Evolutionary conservation across 2,329 filamentous ascomycete genomes (phyloP).

Genomic region (Epichloe scottii): DNA sequence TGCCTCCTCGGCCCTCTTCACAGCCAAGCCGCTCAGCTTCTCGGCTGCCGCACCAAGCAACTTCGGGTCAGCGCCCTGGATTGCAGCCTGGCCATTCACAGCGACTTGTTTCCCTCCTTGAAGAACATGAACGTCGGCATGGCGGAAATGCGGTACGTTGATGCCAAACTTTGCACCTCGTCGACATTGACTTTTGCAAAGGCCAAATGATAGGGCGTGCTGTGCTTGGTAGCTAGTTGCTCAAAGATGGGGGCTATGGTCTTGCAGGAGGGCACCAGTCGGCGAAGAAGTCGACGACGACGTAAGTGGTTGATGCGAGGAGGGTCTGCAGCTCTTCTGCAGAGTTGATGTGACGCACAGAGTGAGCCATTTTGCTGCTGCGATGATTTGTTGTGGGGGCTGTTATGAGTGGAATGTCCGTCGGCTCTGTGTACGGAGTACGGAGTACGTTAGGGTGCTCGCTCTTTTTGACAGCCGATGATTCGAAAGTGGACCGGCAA

Average conservation of each 20-base stretch:
- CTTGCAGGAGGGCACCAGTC: conserved; percentile 39
- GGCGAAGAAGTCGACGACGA: conserved; percentile 36
- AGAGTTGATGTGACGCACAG: conserved; percentile 19
- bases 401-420: background rate
- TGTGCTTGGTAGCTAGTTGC: conserved; percentile 31
- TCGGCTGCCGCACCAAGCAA: conserved; percentile 22
- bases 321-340: conserved; percentile 23
- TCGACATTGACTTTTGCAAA: conserved; percentile 14
- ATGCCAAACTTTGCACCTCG: conserved; percentile 25
- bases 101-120: conserved; percentile 49
- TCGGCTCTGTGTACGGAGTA: no score
- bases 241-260: conserved; percentile 33
- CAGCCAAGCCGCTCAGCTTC: conserved; percentile 24
- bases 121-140: conserved; percentile 93
- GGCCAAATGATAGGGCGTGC: conserved; percentile 10
- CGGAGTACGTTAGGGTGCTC: no score
- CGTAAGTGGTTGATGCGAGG: conserved; percentile 26
- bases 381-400: background rate
- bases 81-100: conserved; percentile 18
- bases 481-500: no score
- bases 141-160: conserved; percentile 67
- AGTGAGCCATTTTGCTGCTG: background rate
- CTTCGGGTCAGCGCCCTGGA: conserved; percentile 22
- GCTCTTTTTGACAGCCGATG: no score
- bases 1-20: conserved; percentile 16